Percentiles rank a stretch among this genome's conserved stretches.
Evolutionary conservation across 371 early-diverging fungal species (phyloP).

Genomic region (Chytridiales sp.): DNA sequence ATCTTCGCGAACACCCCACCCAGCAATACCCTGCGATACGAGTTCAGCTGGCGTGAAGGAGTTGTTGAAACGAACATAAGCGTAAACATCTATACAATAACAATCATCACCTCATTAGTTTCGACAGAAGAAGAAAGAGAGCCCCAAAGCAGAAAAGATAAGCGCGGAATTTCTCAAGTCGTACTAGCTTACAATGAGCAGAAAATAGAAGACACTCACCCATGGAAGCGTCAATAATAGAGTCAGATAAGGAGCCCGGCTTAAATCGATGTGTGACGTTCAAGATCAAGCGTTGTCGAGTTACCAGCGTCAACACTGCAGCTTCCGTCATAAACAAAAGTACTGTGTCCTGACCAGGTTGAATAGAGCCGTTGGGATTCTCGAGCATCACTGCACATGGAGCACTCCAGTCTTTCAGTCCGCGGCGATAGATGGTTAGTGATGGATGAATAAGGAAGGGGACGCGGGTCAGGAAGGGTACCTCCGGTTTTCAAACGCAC

Average conservation of each 20-base stretch:
- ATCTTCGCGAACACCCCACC: slow-evolving; percentile 51
- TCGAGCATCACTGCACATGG: slow-evolving; percentile 49
- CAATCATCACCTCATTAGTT: background rate
- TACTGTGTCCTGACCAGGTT: slow-evolving; percentile 42
- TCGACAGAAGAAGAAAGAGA: slow-evolving; percentile 1
- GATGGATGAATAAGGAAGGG: background rate
- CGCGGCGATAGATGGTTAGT: background rate
- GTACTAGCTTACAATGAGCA: background rate
- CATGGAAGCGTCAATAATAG: slow-evolving; percentile 26
- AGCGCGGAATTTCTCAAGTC: background rate
- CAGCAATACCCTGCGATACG: slow-evolving; percentile 36
- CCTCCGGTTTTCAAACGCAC: slow-evolving; percentile 45
- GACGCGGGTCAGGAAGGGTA: background rate
- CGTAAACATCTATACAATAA: slow-evolving; percentile 34
- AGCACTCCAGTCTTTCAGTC: slow-evolving; percentile 45
- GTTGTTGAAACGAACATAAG: slow-evolving; percentile 43
- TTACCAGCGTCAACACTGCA: slow-evolving; percentile 39
- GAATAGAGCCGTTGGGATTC: slow-evolving; percentile 33
- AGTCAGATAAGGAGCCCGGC: slow-evolving; percentile 32
- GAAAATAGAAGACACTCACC: background rate
- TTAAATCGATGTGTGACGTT: slow-evolving; percentile 41
- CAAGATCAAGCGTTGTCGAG: slow-evolving; percentile 36
- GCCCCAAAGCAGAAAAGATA: background rate
- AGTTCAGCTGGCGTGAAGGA: slow-evolving; percentile 39
- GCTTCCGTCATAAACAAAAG: slow-evolving; percentile 49